Base-by-base conservation (phyloP, 257 asterid genomes). In the Perilla frutescens region DNA sequence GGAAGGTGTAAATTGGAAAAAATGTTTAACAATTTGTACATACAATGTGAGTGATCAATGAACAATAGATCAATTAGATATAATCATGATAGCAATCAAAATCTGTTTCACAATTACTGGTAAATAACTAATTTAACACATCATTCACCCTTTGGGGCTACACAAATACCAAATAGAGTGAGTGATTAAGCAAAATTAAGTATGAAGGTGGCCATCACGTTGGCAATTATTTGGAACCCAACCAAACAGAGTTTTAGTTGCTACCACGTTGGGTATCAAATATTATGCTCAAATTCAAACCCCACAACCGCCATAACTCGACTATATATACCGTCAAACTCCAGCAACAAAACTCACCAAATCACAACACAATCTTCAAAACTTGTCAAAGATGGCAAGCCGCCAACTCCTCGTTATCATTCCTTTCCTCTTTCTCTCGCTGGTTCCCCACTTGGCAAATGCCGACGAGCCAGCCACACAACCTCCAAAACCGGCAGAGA, bases 201-300 rank as follows among this genome's bases (percentile, higher is more conserved):
- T 12, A 64, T 8, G 75, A 63, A 78, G 37, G 83, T 84, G 89
- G 83, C 36, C 71, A 77, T 72, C 96, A 89, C 92, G 89, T 85
- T 77, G 39, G 68, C 74, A 72, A 75, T 61, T 55, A 62, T 45
- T 31, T 39, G 15, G 26, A 55, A 66, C 69, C 34, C 61, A 74
- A 66, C 34, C 61, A 74, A 66, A 56, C 58, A 47, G 51, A 66
- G 26, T 34, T 73, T 77, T 77, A 79, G 87, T 84, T 72, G 85
- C 50, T 20, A 84, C 84, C 96, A 87, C 93, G 93, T 87, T 63
- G 66, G 6, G 74, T 59, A 68, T 73, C 48, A 73, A 29, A 75
- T 31, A 61, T 61, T 34, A 34, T 34, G 62, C 63, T 4, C 62
- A 61, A 70, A 49, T 71, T 26, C 81, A 64, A 64, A 31, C 62